These are phyloP conservation scores for Golubevia pallescens DNA, from an alignment of 1,284 basidiomycete species.

Conservation along the genomic window DNA sequence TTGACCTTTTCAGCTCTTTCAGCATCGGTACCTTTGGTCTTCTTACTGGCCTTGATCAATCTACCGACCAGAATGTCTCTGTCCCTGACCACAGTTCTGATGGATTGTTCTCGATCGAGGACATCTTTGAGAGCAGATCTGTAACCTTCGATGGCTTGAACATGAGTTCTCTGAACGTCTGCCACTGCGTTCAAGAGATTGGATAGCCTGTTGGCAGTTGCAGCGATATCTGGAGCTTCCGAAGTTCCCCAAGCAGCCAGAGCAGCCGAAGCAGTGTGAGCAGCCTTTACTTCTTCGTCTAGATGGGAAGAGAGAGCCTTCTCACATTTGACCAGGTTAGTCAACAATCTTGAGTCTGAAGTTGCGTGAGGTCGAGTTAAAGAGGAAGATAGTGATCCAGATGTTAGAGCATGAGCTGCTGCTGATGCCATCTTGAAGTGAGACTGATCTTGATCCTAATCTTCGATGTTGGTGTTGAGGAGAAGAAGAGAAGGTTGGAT, in stretches of 20 bases:
- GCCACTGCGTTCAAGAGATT: conserved; percentile 40
- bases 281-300: conserved; percentile 29
- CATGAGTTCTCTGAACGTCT: conserved; percentile 51
- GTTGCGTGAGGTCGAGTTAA: no score
- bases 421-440: no score
- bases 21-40: conserved; percentile 40
- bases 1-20: conserved; percentile 44
- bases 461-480: no score
- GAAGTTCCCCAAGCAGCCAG: conserved; percentile 61
- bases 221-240: conserved; percentile 53
- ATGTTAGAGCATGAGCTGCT: no score
- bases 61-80: conserved; percentile 60
- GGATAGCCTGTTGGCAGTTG: conserved; percentile 32
- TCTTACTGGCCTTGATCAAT: conserved; percentile 58
- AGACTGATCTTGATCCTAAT: no score
- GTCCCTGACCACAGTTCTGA: conserved; percentile 57
- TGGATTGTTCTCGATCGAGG: conserved; percentile 57
- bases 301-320: conserved; percentile 49
- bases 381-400: no score
- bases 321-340: conserved; percentile 56
- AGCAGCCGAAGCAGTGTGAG: conserved; percentile 45
- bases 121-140: conserved; percentile 61
- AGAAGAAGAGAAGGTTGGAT: no score
- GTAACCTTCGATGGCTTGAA: conserved; percentile 58
- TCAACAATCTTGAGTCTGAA: conserved; percentile 48